phyloP scores from a whole-genome alignment of 164 flowering plant genomes.

The Brasenia schreberi region DNA sequence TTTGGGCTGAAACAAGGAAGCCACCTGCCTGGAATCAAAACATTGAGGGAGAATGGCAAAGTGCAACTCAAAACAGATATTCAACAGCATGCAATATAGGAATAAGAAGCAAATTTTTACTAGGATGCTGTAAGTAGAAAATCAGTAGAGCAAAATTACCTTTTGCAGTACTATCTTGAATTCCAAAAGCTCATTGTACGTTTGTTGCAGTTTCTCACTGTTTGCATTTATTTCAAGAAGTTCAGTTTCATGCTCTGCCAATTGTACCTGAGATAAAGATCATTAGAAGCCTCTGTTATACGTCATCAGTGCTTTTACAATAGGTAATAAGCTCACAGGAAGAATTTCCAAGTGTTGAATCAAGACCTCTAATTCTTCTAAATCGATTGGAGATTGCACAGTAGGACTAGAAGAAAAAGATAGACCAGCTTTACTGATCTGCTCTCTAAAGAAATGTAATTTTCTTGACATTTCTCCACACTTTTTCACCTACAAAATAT shows the following conservation, averaged over 20 bases:
- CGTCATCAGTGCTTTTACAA: not conserved
- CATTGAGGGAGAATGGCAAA: constrained; percentile 7
- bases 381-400: constrained; percentile 45
- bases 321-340: not conserved
- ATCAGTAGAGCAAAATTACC: constrained; percentile 26
- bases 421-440: constrained; percentile 76
- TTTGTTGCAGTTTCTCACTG: constrained; percentile 64
- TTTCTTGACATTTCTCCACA: constrained; percentile 98
- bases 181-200: constrained; percentile 83
- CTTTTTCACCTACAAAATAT: constrained; percentile 64
- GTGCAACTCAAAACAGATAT: constrained; percentile 5
- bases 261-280: constrained; percentile 43
- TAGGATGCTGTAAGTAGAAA: not conserved
- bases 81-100: not conserved
- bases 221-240: constrained; percentile 85
- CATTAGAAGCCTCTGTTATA: not conserved
- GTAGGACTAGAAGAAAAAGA: constrained; percentile 34
- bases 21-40: constrained; percentile 64
- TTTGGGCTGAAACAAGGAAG: constrained; percentile 72
- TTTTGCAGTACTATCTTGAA: constrained; percentile 86
- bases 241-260: constrained; percentile 84
- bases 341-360: not conserved
- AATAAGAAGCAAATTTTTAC: not conserved
- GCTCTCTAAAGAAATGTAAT: constrained; percentile 76
- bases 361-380: constrained; percentile 79